Evolutionary conservation across 2,329 filamentous ascomycete genomes (phyloP), one percentile per base, ranked within the genome.

Genomic region (Diplocarpon rosae): DNA sequence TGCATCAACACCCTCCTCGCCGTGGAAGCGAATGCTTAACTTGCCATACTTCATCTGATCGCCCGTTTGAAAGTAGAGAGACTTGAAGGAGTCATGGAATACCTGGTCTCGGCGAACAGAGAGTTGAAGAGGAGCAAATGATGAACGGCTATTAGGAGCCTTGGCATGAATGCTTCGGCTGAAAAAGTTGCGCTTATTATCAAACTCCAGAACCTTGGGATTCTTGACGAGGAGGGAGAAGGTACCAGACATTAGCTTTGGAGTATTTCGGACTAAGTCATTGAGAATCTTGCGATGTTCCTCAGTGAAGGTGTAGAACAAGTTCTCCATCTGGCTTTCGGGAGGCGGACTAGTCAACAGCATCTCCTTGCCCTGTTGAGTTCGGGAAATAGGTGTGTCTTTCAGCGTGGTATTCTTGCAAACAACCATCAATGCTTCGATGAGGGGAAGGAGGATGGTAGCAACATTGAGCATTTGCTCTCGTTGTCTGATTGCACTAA

Each of bases 1-100:
- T 43, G 92, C 92, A 66, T 98, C 93, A 34, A 98, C 88, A 64
- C 93, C 92, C 63, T 98, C 92, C 67, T 98, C 92, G 29, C 88
- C 88, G 56, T 92, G 85, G 76, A 98, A 98, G 43, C 90, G 83
- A 57, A 98, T 94, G 64, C 89, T 98, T 52, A 98, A 78, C 67
- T 98, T 98, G 57, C 93, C 92, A 62, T 93, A 95, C 67, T 98
- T 98, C 79, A 98, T 93, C 67, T 98, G 93, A 52, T 95, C 88
- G 20, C 86, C 87, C 32, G 74, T 78, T 72, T 96, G 96, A 79
- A 92, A 98, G 67, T 95, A 95, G 36, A 98, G 75, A n/a, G 85
- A 88, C 65, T 89, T 92, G 78, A 94, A 98, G 0, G 92, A 98
- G 65, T 98, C 92, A 53, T 95, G 78, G 80, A 98, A 98, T 40